Base-by-base conservation (phyloP, 106 monocot species). In the Allium cepa region DNA sequence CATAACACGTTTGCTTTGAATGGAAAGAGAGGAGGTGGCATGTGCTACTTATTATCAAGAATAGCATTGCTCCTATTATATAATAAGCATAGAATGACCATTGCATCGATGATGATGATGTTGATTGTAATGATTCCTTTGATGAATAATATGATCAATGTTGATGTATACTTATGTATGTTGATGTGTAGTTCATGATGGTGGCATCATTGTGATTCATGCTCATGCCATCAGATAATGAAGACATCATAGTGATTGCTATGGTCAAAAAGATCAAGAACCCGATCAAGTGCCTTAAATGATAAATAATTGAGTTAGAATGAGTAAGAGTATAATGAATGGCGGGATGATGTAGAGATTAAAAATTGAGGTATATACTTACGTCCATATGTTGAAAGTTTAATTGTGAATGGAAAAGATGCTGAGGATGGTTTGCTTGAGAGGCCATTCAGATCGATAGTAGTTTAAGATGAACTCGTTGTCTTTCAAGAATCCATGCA, bases 301-400 rank as follows among this genome's bases (percentile, higher is more conserved):
- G 8, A 12, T 8, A 60, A 60, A 60, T 0, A 26, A 9, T 17
- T 2, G 18, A 60, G 9, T 17, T 26, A 60, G 9, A 26, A 60
- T 63, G 36, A 17, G 45, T 36, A 11, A 63, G 0, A n/a, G 46
- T 36, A 11, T 46, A 9, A 45, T n/a, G 36, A 69, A 27, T 26
- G 7, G 26, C 22, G 22, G 1, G 22, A 22, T 22, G 22, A 22
- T 22, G 22, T 22, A 22, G 22, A 22, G 1, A 63, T 46, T 47
- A 8, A n/a, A 62, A 3, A 27, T 9, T 26, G 14, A 9, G 7
- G 27, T 11, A 51, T 14, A 9, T 11, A 10, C 79, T 68, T 79
- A 83, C 78, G 83, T 83, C 83, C 83, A 83, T 5, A 83, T 60
- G 46, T 83, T 83, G 46, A 83, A 69, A 3, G 83, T 83, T 64